phyloP scores from a whole-genome alignment of 176 grass and related monocot genomes.

The Eragrostis curvula region DNA sequence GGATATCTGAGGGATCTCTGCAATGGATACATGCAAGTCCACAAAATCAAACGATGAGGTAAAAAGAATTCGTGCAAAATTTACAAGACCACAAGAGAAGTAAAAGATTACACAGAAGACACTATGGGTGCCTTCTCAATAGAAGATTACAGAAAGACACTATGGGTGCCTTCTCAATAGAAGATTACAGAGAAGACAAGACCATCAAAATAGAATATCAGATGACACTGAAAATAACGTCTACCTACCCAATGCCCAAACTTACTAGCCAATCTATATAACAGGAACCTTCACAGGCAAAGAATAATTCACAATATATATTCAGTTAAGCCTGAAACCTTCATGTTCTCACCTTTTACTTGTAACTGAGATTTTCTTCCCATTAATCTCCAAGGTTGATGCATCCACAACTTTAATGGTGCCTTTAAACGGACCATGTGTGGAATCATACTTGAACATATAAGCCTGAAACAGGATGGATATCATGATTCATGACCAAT shows the following conservation, averaged over 20 bases:
- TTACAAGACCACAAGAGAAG: conserved; percentile 14
- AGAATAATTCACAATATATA: conserved; percentile 5
- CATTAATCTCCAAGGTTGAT: conserved; percentile 82
- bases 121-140: too few species aligned
- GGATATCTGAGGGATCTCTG: conserved; percentile 84
- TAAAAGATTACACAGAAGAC: too few species aligned
- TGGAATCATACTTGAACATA: conserved; percentile 94
- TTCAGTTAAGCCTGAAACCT: conserved; percentile 39
- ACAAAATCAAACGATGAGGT: conserved; percentile 1
- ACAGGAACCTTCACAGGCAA: background rate
- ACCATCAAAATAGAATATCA: background rate
- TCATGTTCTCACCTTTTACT: conserved; percentile 68
- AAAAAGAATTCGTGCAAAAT: conserved; percentile 1
- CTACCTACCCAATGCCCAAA: background rate
- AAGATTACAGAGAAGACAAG: too few species aligned
- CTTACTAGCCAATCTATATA: background rate
- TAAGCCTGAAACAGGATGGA: conserved; percentile 65
- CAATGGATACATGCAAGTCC: conserved; percentile 10
- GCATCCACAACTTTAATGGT: conserved; percentile 70
- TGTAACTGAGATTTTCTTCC: conserved; percentile 75
- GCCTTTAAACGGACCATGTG: conserved; percentile 75
- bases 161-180: too few species aligned
- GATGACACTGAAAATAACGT: background rate
- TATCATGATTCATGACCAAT: background rate
- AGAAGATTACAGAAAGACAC: too few species aligned